Evolutionary conservation across 345 rosid genomes (phyloP).

Genomic region (Populus nigra): DNA sequence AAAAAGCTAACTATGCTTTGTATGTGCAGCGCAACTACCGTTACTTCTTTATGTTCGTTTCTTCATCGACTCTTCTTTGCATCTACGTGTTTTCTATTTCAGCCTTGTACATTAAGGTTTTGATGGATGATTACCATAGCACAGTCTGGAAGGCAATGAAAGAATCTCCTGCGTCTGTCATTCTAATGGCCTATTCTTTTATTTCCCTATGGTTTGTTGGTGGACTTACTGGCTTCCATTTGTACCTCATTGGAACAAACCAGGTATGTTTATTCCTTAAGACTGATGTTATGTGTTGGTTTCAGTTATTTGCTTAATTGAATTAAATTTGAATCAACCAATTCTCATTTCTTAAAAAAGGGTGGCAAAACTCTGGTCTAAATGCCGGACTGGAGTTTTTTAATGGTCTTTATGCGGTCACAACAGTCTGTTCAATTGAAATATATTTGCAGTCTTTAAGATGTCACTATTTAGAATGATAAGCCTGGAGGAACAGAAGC

Average conservation of each 20-base stretch:
- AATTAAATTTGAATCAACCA: not conserved
- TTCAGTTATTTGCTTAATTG: not conserved
- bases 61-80: conserved; percentile 84
- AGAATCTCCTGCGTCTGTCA: conserved; percentile 80
- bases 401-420: not conserved
- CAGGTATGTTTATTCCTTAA: conserved; percentile 53
- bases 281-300: not conserved
- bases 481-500: not conserved
- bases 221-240: conserved; percentile 92
- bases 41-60: conserved; percentile 91
- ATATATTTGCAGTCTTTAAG: not conserved
- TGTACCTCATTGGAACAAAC: conserved; percentile 82
- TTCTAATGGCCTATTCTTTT: conserved; percentile 81
- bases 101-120: conserved; percentile 72
- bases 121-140: conserved; percentile 64
- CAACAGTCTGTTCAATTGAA: not conserved
- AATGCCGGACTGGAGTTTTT: not conserved
- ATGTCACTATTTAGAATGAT: not conserved
- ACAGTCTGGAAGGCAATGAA: conserved; percentile 88
- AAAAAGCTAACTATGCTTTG: not conserved
- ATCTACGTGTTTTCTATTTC: conserved; percentile 83
- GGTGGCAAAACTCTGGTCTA: not conserved
- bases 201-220: conserved; percentile 91
- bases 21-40: conserved; percentile 89
- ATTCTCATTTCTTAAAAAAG: not conserved